Evolutionary conservation across 2,329 filamentous ascomycete genomes (phyloP), one percentile per base, ranked within the genome.

Genomic region (Chaetomium olivaceum): DNA sequence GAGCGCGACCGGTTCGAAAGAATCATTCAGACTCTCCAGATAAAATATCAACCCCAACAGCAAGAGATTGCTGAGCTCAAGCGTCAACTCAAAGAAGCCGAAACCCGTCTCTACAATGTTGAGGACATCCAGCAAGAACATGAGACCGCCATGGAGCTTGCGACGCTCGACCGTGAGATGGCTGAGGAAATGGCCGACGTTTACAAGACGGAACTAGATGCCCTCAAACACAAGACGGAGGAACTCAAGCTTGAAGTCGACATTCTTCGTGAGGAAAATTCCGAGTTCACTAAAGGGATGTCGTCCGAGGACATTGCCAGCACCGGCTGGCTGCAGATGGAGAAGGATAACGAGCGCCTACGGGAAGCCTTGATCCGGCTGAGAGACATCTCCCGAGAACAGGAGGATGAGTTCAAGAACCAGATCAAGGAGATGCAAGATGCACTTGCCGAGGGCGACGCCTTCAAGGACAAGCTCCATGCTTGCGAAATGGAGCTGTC

Each of bases 101-200:
- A 95, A 74, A 78, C 83, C 23, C 86, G 85, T 57, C 82, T 93
- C 23, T 87, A 91, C 64, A 82, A 87, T 25, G 81, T 95, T 2
- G 91, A 94, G 71, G 83, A 85, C 33, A 82, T 90, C 62, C 90
- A 95, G 74, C 90, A 91, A 8, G 93, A 97, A 70, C 89, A 96
- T 76, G 95, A 98, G 33, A 86, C 89, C 3, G 87, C 91, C 7
- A 80, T 97, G 73, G 95, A 99, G 78, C 86, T 95, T 77, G 92
- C 93, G 7, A 90, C 91, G 0, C 81, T 99, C 29, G 95, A 99
- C 75, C 88, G 92, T 54, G 94, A 99, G 77, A 96, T 98, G 91
- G 95, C 95, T 0, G 93, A 99, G 77, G 94, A 97, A 77, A 92
- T 89, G 52, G 90, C 91, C 0, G 95, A 98, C 71, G 87, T 90